Conservation (phyloP, 2,329 filamentous ascomycete genomes). For the Colletotrichum brevisporum region DNA sequence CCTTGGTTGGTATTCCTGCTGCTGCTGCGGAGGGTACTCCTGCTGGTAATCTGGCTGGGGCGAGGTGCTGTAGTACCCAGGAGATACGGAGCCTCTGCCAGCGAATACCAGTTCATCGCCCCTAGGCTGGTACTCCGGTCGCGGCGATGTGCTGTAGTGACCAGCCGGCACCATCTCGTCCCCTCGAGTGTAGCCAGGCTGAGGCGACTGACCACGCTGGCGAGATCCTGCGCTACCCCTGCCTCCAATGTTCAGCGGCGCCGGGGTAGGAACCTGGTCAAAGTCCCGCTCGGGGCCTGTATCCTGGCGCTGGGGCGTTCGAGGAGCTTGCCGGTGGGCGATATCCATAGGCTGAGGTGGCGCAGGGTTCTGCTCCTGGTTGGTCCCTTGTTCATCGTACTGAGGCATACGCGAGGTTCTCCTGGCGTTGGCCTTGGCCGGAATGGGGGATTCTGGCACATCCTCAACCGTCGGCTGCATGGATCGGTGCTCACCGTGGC, state of each 20-base stretch:
- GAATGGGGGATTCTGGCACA: constrained; percentile 67
- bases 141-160: constrained; percentile 48
- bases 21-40: constrained; percentile 36
- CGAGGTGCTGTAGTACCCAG: constrained; percentile 48
- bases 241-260: constrained; percentile 60
- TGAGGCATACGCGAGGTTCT: constrained; percentile 45
- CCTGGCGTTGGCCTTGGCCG: constrained; percentile 45
- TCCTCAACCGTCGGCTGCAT: constrained; percentile 77
- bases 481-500: constrained; percentile 61
- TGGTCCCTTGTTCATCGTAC: constrained; percentile 44
- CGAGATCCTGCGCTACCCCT: constrained; percentile 48
- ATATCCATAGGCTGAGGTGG: constrained; percentile 24
- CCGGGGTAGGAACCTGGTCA: constrained; percentile 57
- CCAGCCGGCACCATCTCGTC: constrained; percentile 35
- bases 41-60: constrained; percentile 41
- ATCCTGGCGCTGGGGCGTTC: constrained; percentile 53
- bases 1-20: constrained; percentile 33
- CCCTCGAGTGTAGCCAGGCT: constrained; percentile 21
- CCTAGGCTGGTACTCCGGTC: constrained; percentile 32
- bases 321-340: neutral
- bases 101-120: constrained; percentile 46
- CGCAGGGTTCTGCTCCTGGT: constrained; percentile 18
- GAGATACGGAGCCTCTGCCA: constrained; percentile 50
- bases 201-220: constrained; percentile 30
- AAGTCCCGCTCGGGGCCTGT: constrained; percentile 48